phyloP scores from a whole-genome alignment of 2,329 filamentous ascomycete species.

The Diaporthe vaccinii region DNA sequence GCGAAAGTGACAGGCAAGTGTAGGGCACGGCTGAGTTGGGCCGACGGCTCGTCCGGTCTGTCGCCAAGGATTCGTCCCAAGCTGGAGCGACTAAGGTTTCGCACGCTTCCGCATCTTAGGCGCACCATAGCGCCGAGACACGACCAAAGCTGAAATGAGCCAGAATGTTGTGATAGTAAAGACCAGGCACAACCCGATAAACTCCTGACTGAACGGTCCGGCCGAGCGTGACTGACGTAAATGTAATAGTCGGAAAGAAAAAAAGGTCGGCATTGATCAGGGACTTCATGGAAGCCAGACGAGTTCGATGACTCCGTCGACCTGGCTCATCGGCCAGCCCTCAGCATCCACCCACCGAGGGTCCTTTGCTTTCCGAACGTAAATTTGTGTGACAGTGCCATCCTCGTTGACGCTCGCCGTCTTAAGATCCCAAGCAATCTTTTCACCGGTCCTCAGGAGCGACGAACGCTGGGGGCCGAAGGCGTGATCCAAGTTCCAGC shows the following conservation, averaged over 20 bases:
- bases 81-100: conserved; percentile 4
- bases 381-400: conserved; percentile 66
- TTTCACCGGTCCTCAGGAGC: conserved; percentile 48
- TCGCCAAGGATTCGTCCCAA: conserved; percentile 22
- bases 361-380: conserved; percentile 66
- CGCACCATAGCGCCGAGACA: conserved; percentile 2
- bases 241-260: conserved; percentile 1
- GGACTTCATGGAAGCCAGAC: conserved; percentile 62
- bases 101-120: neutral
- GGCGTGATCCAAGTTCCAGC: conserved; percentile 51
- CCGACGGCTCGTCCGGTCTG: conserved; percentile 19
- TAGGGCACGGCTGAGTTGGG: neutral
- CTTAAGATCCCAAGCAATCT: conserved; percentile 61
- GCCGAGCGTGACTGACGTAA: conserved; percentile 17
- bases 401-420: conserved; percentile 62
- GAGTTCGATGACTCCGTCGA: conserved; percentile 69
- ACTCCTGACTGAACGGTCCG: conserved; percentile 19
- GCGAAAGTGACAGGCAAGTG: neutral
- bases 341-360: conserved; percentile 64
- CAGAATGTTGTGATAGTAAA: conserved; percentile 1
- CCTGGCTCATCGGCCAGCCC: conserved; percentile 63
- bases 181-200: neutral
- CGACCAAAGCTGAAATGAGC: neutral
- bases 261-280: neutral
- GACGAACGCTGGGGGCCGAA: conserved; percentile 49